Conservation (phyloP, 2,329 filamentous ascomycete species). For the Trichophyton benhamiae region DNA sequence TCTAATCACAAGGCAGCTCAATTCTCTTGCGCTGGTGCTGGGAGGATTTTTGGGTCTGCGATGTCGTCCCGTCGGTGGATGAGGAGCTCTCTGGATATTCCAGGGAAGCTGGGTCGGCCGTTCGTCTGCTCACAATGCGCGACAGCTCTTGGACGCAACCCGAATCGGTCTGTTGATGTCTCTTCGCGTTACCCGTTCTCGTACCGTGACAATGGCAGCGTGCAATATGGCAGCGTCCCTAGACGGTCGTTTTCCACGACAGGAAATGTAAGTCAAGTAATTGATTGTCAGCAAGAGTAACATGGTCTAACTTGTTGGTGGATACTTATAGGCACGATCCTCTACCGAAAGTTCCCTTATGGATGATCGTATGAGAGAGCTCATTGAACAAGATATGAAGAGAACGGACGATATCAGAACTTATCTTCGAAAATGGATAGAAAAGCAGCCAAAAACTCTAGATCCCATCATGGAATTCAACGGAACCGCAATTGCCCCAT, state of each 20-base stretch:
- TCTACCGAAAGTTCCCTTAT: neutral
- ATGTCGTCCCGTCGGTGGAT: neutral
- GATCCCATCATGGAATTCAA: neutral
- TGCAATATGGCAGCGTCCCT: neutral
- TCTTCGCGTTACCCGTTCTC: neutral
- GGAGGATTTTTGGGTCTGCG: neutral
- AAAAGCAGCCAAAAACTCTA: neutral
- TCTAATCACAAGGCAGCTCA: neutral
- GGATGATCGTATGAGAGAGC: neutral
- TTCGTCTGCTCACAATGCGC: neutral
- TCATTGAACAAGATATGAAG: conserved; percentile 23
- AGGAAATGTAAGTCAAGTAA: neutral
- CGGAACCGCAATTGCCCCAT: neutral
- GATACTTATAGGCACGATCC: neutral
- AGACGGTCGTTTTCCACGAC: neutral
- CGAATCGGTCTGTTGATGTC: neutral
- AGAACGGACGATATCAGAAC: conserved; percentile 28
- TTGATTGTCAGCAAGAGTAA: neutral
- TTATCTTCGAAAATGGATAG: conserved; percentile 33
- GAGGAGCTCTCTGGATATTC: neutral
- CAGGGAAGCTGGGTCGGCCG: neutral
- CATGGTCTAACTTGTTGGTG: neutral
- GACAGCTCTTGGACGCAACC: neutral
- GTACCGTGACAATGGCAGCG: neutral
- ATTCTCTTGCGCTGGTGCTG: neutral